Evolutionary conservation across 495 filamentous ascomycete species (phyloP).

Genomic region (Aspergillus coremiiformis): DNA sequence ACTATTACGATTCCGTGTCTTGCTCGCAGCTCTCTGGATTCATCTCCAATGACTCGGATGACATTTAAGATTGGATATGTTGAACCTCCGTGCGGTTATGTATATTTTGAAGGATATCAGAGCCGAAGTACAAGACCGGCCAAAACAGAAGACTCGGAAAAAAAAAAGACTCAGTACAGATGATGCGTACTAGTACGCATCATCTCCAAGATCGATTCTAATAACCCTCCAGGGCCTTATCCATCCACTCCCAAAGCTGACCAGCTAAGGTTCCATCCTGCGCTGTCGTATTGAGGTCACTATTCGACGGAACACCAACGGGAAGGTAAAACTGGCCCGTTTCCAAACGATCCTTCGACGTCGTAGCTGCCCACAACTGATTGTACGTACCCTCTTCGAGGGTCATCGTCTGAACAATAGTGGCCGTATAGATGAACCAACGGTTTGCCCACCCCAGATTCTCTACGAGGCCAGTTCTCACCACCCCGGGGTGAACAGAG

Average conservation of each 20-base stretch:
- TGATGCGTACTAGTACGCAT: too few relatives aligned
- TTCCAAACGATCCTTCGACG: constrained; percentile 19
- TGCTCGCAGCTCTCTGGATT: too few relatives aligned
- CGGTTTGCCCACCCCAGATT: constrained; percentile 8
- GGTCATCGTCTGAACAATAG: constrained; percentile 8
- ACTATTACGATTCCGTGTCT: too few relatives aligned
- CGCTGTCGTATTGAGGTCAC: background rate
- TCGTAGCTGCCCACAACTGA: constrained; percentile 48
- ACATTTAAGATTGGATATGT: too few relatives aligned
- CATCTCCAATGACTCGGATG: too few relatives aligned
- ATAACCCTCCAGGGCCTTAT: constrained; percentile 9
- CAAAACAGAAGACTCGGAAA: too few relatives aligned
- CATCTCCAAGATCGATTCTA: background rate
- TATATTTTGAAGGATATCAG: too few relatives aligned
- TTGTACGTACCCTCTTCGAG: constrained; percentile 39
- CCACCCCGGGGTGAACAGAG: constrained; percentile 39
- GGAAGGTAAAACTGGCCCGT: constrained; percentile 45
- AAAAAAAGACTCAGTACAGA: too few relatives aligned
- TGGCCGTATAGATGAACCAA: constrained; percentile 7
- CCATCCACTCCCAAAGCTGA: constrained; percentile 51
- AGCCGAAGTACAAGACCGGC: too few relatives aligned
- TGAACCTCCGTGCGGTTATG: too few relatives aligned
- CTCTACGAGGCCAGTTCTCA: constrained; percentile 28
- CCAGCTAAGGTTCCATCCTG: constrained; percentile 37
- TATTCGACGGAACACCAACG: constrained; percentile 33